phyloP scores from a whole-genome alignment of 2,329 filamentous ascomycete genomes.

The Aspergillus sp. region DNA sequence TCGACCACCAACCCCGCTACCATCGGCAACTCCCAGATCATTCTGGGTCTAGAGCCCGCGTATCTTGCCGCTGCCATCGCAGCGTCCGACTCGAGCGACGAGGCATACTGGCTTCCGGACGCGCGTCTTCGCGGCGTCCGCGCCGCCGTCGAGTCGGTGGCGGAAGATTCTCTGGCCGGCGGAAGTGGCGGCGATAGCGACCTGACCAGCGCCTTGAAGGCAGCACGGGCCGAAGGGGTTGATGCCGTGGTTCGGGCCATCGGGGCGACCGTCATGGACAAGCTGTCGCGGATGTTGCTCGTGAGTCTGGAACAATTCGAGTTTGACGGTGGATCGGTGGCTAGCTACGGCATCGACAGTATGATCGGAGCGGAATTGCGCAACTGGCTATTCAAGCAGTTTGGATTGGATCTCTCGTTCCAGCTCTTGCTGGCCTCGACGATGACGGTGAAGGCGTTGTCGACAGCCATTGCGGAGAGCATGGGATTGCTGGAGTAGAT shows the following conservation, averaged over 20 bases:
- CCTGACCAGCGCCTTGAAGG: background rate
- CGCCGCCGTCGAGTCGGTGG: background rate
- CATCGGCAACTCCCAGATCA: background rate
- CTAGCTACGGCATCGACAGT: slow-evolving; percentile 40
- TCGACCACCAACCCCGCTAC: background rate
- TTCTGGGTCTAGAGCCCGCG: slow-evolving; percentile 1
- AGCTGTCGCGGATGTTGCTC: background rate
- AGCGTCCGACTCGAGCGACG: background rate
- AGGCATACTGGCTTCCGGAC: background rate
- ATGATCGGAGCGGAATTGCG: slow-evolving; percentile 45
- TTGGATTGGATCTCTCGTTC: slow-evolving; percentile 37
- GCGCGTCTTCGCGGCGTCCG: background rate
- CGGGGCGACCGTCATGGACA: background rate
- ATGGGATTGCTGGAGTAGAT: no score
- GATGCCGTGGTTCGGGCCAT: background rate
- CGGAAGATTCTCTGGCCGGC: no score
- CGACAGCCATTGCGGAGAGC: background rate
- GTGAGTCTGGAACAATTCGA: background rate
- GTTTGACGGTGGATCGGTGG: slow-evolving; percentile 12
- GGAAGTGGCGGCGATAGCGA: background rate
- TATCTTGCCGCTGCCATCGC: background rate
- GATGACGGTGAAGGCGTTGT: slow-evolving; percentile 1
- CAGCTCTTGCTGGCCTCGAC: slow-evolving; percentile 2
- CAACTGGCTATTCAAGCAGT: slow-evolving; percentile 34
- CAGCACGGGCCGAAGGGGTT: background rate